Evolutionary conservation across 306 rosid species (phyloP).

Genomic region (Glycine latifolia): DNA sequence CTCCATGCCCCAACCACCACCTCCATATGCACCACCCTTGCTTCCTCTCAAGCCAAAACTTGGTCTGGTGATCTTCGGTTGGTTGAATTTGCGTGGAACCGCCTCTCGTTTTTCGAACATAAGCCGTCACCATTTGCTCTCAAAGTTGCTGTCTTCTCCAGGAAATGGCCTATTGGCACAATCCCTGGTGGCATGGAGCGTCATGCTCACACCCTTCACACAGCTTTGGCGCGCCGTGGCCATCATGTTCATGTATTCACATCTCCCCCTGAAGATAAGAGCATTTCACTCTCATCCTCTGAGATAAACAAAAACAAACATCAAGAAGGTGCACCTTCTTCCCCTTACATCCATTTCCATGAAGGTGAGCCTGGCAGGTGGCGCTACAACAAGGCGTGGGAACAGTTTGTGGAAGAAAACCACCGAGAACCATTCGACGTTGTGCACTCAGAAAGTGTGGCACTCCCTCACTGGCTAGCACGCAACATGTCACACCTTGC

Average conservation of each 20-base stretch:
- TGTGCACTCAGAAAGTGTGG: conserved; percentile 86
- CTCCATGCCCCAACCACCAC: conserved; percentile 65
- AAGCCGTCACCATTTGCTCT: conserved; percentile 54
- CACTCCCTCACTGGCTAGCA: conserved; percentile 76
- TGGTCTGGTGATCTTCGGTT: conserved; percentile 75
- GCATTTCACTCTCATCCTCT: conserved; percentile 8
- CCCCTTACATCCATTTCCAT: conserved; percentile 77
- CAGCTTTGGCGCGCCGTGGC: conserved; percentile 76
- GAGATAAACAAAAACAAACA: not conserved
- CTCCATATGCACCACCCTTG: conserved; percentile 64
- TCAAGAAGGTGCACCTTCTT: conserved; percentile 36
- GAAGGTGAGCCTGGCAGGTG: conserved; percentile 83
- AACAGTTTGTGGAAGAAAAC: conserved; percentile 67
- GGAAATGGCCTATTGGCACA: conserved; percentile 85
- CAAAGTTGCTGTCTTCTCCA: conserved; percentile 81
- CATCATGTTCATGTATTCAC: conserved; percentile 86
- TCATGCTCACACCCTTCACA: conserved; percentile 85
- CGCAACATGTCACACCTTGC: conserved; percentile 67
- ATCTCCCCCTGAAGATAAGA: conserved; percentile 56
- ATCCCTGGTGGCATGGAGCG: conserved; percentile 96
- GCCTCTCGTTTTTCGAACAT: conserved; percentile 54
- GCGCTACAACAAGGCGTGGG: conserved; percentile 88
- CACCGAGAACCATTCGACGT: conserved; percentile 61
- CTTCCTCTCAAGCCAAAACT: conserved; percentile 43
- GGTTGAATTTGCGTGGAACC: conserved; percentile 80